Evolutionary conservation across 2,329 filamentous ascomycete species (phyloP).

Genomic region (Xylaria sp.): DNA sequence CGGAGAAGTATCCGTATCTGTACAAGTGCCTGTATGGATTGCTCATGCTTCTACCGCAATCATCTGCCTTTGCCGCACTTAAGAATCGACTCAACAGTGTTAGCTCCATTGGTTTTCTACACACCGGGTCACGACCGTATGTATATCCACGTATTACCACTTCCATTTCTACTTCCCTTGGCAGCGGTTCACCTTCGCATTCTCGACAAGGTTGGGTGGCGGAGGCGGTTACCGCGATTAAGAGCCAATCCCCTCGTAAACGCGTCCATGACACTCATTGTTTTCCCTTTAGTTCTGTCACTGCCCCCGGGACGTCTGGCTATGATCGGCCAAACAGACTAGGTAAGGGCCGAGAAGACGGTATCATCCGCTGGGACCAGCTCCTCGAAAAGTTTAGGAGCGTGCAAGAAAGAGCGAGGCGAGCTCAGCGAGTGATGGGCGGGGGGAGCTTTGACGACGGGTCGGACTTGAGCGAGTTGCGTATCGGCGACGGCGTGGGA

Average conservation of each 20-base stretch:
- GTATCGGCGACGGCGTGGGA: conserved; percentile 56
- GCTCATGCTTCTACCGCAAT: conserved; percentile 98
- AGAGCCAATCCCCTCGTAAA: conserved; percentile 46
- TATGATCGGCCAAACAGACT: conserved; percentile 82
- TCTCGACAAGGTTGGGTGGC: conserved; percentile 51
- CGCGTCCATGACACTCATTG: conserved; percentile 53
- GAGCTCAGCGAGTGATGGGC: conserved; percentile 70
- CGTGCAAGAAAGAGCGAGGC: conserved; percentile 86
- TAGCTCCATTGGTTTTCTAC: conserved; percentile 94
- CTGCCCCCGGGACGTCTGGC: conserved; percentile 62
- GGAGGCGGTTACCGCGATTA: conserved; percentile 49
- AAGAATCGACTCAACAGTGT: conserved; percentile 98
- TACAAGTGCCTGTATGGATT: conserved; percentile 98
- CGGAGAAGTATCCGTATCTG: conserved; percentile 91
- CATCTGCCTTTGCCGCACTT: conserved; percentile 93
- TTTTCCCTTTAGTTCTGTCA: conserved; percentile 55
- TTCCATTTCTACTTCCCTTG: conserved; percentile 23
- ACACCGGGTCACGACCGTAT: conserved; percentile 82
- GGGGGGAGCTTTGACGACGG: conserved; percentile 63
- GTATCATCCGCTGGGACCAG: conserved; percentile 89
- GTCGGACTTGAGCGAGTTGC: conserved; percentile 56
- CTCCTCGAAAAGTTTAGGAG: conserved; percentile 93
- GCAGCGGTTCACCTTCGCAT: conserved; percentile 46
- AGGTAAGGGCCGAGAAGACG: conserved; percentile 80
- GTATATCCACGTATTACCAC: conserved; percentile 53